Evolutionary conservation across 495 filamentous ascomycete species (phyloP).

Genomic region (Beverwykella pulmonaria): DNA sequence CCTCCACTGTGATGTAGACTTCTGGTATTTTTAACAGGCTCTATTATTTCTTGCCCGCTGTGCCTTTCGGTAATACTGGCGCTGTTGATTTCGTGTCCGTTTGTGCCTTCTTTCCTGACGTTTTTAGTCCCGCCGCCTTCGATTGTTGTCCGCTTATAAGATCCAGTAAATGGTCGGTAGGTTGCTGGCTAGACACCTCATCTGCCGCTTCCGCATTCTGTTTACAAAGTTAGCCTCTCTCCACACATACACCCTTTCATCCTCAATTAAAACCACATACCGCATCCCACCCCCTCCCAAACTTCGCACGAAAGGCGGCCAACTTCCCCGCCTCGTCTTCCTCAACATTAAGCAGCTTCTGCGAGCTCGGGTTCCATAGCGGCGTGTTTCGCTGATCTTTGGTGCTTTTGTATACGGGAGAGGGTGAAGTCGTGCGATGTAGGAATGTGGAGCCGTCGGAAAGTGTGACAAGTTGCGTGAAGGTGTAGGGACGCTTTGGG

Average conservation of each 20-base stretch:
- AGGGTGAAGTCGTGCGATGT: conserved; percentile 83
- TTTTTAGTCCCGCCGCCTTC: neutral
- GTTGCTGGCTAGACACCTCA: conserved; percentile 5
- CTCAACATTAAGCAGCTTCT: conserved; percentile 81
- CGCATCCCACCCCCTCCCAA: conserved; percentile 81
- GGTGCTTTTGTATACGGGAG: conserved; percentile 70
- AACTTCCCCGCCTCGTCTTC: conserved; percentile 93
- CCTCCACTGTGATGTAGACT: too few relatives aligned
- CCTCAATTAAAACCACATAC: conserved; percentile 44
- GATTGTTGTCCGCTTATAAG: conserved; percentile 34
- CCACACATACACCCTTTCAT: neutral
- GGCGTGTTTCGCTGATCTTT: conserved; percentile 87
- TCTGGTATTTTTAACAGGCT: too few relatives aligned
- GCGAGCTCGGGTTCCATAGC: conserved; percentile 84
- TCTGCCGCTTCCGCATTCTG: neutral
- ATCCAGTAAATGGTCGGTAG: conserved; percentile 34
- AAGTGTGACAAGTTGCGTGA: conserved; percentile 93
- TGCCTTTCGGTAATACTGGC: conserved; percentile 14
- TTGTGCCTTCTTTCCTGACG: conserved; percentile 15
- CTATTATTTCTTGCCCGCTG: conserved; percentile 27
- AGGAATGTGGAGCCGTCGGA: conserved; percentile 89
- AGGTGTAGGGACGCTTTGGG: conserved; percentile 87
- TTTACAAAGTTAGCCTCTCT: neutral
- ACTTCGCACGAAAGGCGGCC: conserved; percentile 78
- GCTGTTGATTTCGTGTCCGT: neutral